These are phyloP conservation scores for Sesbania bispinosa DNA, from an alignment of 306 rosid genomes.

Conservation along the genomic window DNA sequence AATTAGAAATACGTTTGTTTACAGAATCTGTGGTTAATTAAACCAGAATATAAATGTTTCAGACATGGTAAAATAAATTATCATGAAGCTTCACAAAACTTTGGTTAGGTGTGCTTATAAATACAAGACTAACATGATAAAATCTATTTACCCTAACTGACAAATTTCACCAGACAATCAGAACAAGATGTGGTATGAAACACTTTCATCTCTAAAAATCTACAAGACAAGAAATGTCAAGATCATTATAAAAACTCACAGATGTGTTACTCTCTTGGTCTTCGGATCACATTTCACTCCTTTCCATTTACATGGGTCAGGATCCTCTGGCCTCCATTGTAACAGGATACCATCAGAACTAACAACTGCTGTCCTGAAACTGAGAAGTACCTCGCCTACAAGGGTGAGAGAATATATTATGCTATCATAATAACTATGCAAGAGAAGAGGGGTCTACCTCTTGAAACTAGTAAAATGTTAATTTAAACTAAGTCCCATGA, in stretches of 20 bases:
- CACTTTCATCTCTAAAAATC: not conserved
- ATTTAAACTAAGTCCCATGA: conserved; percentile 13
- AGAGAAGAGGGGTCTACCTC: not conserved
- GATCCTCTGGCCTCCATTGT: conserved; percentile 93
- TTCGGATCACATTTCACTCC: conserved; percentile 85
- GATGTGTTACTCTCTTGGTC: conserved; percentile 76
- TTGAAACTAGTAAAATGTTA: conserved; percentile 14
- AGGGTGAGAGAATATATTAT: conserved; percentile 11
- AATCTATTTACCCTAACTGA: conserved; percentile 10
- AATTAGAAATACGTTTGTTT: too few relatives aligned
- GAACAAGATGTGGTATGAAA: conserved; percentile 21
- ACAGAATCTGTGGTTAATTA: too few relatives aligned
- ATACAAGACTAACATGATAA: not conserved
- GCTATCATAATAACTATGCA: conserved; percentile 4
- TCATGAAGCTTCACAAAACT: not conserved
- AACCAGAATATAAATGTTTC: too few relatives aligned
- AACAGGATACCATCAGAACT: conserved; percentile 76
- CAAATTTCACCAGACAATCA: conserved; percentile 9
- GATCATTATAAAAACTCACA: conserved; percentile 61
- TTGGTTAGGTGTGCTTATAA: not conserved
- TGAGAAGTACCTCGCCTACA: conserved; percentile 87
- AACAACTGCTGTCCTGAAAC: conserved; percentile 63
- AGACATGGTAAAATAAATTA: not conserved
- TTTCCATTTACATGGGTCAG: conserved; percentile 88
- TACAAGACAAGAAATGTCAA: conserved; percentile 22